Base-by-base conservation (phyloP, 108 stramenopile genomes). In the Asterionellopsis glacialis region DNA sequence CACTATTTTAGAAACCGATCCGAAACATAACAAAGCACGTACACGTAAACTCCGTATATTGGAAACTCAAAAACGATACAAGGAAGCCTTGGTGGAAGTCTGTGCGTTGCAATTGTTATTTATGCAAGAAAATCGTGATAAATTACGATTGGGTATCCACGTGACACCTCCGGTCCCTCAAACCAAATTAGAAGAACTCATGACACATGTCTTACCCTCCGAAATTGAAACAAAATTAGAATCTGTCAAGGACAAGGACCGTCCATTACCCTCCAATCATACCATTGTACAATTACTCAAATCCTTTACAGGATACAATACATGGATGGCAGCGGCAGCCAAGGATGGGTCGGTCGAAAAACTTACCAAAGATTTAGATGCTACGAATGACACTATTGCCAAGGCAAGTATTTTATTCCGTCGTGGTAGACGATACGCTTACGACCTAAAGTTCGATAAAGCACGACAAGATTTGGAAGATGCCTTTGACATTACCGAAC, bases 251-350 rank as follows among this genome's bases (percentile, higher is more conserved):
- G 64, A 68, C 24, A 2, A 33, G 7, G 57, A 71, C 24, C 48
- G 65, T 18, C 69, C 70, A 1, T 74, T 90, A 40, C 94, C 94
- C 0, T 76, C 83, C 24, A 57, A 71, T n/a, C 85, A 91, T 68
- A 92, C 94, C 11, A 75, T 95, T 27, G 42, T 68, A 19, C 90
- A 91, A 57, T 56, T 95, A 41, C 56, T 95, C 19, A 77, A 89
- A 65, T 76, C 72, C 43, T 95, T 89, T 68, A 78, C 89, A 38
- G 88, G 89, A 27, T 95, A 82, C 72, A 75, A 87, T 63, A 57
- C 69, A 24, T 95, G 94, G 94, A 95, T 88, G 91, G 70, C 87
- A 10, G 65, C 79, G 56, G 91, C 87, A 10, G 85, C 85, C 15
- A 68, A 45, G 57, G 77, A 69, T 55, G 88, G 88, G 28, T 64